phyloP scores from a whole-genome alignment of 441 rosid genomes.

The Brassica hybrid region DNA sequence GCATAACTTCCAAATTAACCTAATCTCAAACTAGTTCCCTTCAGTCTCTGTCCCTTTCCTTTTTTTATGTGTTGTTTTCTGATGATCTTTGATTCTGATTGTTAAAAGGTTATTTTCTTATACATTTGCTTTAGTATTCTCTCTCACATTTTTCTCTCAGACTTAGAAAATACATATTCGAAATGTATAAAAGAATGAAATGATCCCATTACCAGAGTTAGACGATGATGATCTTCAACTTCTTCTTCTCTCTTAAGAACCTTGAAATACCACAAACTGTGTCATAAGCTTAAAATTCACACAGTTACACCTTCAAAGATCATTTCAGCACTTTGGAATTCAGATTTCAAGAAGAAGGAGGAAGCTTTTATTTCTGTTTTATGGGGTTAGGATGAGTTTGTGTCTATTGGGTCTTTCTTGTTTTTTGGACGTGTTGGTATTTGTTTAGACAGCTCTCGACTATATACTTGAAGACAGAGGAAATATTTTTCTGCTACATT shows the following conservation, averaged over 20 bases:
- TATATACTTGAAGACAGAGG: neutral
- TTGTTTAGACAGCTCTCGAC: neutral
- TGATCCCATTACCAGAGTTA: slow-evolving; percentile 21
- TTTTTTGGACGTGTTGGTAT: neutral
- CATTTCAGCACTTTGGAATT: neutral
- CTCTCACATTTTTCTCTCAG: neutral
- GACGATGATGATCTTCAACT: slow-evolving; percentile 23
- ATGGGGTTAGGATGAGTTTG: slow-evolving; percentile 23
- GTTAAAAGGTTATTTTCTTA: neutral
- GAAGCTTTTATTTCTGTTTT: slow-evolving; percentile 24
- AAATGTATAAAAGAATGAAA: slow-evolving; percentile 1
- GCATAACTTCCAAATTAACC: slow-evolving; percentile 22
- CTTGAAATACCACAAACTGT: neutral
- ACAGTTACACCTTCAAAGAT: slow-evolving; percentile 1
- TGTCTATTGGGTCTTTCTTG: neutral
- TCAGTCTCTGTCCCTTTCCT: neutral
- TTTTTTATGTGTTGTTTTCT: neutral
- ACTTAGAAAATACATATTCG: neutral
- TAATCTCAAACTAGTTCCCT: slow-evolving; percentile 33
- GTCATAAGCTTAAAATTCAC: neutral
- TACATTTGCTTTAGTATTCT: neutral
- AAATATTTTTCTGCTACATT: neutral
- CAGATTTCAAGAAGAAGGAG: neutral
- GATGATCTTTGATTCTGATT: neutral
- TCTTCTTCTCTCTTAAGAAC: neutral